Conservation (phyloP, 768 basidiomycete species). For the Kwoniella sp. region DNA sequence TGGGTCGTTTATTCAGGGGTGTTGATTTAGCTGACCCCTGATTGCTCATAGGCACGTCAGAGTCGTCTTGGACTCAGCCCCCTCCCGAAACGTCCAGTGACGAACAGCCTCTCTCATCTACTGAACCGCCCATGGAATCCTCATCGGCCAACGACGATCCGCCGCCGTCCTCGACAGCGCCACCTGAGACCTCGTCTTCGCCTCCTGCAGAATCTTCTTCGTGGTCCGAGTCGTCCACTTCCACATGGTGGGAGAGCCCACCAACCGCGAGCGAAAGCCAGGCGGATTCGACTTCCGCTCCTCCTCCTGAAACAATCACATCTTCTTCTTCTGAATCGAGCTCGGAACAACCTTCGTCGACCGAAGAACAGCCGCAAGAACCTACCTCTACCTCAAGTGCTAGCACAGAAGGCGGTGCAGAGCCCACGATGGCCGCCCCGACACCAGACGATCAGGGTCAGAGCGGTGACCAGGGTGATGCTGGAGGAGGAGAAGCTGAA, state of each 20-base stretch:
- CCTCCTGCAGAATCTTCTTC: neutral
- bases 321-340: neutral
- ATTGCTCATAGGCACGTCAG: neutral
- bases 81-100: neutral
- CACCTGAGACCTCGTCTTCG: neutral
- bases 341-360: neutral
- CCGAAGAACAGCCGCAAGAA: neutral
- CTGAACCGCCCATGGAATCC: neutral
- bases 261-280: neutral
- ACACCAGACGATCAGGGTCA: neutral
- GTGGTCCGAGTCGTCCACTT: neutral
- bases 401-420: neutral
- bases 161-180: neutral
- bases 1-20: too few species aligned
- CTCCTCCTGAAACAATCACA: neutral
- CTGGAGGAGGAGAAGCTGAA: neutral
- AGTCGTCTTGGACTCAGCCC: neutral
- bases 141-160: neutral
- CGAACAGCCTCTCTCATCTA: constrained; percentile 2
- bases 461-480: neutral
- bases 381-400: neutral
- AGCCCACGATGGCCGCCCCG: neutral
- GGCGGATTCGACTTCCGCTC: neutral
- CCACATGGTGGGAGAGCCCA: neutral
- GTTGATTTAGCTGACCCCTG: too few species aligned